Base-by-base conservation (phyloP, 192 early-diverging fungal genomes). In the Gamsiella multidivaricata region DNA sequence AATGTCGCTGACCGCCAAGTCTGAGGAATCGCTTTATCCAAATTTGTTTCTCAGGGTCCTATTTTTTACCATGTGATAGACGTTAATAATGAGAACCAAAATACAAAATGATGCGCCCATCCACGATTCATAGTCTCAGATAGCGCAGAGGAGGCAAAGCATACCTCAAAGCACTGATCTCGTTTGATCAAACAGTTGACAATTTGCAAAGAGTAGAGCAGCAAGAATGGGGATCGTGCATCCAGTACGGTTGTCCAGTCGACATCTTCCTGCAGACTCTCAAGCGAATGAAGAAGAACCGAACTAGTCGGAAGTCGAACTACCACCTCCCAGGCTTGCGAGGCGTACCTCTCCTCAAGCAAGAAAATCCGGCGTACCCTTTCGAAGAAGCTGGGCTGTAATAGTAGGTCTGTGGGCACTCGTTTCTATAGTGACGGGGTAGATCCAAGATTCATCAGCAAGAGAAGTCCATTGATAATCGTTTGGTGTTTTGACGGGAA, bases 131-230 rank as follows among this genome's bases (percentile, higher is more conserved):
- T 11, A 18, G 41, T 42, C 12, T 18, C 11, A 18, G 18, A 15
- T 43, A 10, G 25, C 18, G 4, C 9, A 31, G 2, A 23, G 29
- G 17, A n/a, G n/a, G n/a, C n/a, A n/a, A n/a, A 4, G 26, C 56
- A n/a, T 67, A 80, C 78, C 39, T 66, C 34, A 12, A 22, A 26
- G 6, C 31, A 32, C 33, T 84, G 80, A 14, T 68, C 75, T 2
- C 65, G 70, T 43, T 67, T 84, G 47, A 84, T 70, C 29, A 84
- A 41, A 18, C 54, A 79, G 51, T 82, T 60, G 6, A 84, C 33
- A 28, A 84, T 84, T 31, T 84, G 83, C 20, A 84, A 47, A 12
- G 80, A 68, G 57, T 84, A 84, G 26, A 84, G 76, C 20, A 84
- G 62, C 43, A 79, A 59, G 52, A 84, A 84, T 1, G 83, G 83